Evolutionary conservation across 768 basidiomycete species (phyloP), one percentile per base, ranked within the genome.

Genomic region (Kwoniella dejecticola): DNA sequence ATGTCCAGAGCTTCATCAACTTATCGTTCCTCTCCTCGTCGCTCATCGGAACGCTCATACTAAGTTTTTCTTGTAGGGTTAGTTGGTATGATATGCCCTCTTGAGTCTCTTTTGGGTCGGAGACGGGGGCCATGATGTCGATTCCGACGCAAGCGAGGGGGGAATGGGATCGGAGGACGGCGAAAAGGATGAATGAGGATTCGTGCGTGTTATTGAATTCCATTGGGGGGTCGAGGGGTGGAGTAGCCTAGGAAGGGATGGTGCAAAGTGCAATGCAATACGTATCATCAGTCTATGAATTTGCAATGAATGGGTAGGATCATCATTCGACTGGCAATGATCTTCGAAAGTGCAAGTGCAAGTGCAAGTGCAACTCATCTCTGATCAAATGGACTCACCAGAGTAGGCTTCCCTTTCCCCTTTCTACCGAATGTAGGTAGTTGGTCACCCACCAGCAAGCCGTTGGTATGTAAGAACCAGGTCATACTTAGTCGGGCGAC

Each of bases 151-250:
- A 52, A 11, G 31, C 24, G n/a, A 46, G 15, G 13, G 53, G 52
- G 4, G 52, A 55, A 21, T 33, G 19, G 3, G 58, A 52, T 15
- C 49, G 40, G 4, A 60, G 31, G 11, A 44, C 33, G n/a, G 45
- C 23, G 38, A 53, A 55, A 5, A 75, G 36, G 23, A 75, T 60
- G 41, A 48, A 75, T n/a, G 23, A 13, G 0, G 62, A 60, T 47
- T 75, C 70, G 41, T 75, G 73, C 13, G 73, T 72, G 23, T 58
- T 64, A 38, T 72, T 75, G 49, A 69, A 75, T n/a, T 60, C 68
- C 24, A 71, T 26, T 5, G 61, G 57, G 7, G 64, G 65, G n/a
- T 49, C 11, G 2, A 63, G 49, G 10, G 12, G 19, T 1, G 68
- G 64, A 23, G 55, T 57, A 13, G 40, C 24, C 66, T 67, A 23